Evolutionary conservation across 495 filamentous ascomycete genomes (phyloP).

Genomic region (Trichocladium uniseriatum): DNA sequence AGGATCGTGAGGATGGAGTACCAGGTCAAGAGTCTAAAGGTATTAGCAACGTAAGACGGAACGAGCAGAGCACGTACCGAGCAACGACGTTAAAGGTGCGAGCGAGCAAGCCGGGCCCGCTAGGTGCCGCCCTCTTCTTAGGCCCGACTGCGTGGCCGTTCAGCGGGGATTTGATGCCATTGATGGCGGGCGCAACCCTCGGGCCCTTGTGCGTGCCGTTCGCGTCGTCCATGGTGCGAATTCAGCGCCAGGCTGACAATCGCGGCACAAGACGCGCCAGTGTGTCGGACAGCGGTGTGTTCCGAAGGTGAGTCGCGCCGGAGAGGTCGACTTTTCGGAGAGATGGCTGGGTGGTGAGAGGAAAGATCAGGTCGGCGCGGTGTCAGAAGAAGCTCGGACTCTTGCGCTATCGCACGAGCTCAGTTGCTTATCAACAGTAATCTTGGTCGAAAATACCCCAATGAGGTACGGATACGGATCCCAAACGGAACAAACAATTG

Average conservation of each 20-base stretch:
- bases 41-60: slow-evolving; percentile 1
- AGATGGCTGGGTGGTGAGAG: too few species aligned
- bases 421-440: too few species aligned
- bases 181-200: slow-evolving; percentile 18
- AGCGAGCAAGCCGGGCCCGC: slow-evolving; percentile 35
- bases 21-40: slow-evolving; percentile 67
- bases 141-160: slow-evolving; percentile 25
- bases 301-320: too few species aligned
- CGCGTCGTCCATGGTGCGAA: slow-evolving; percentile 22
- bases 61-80: slow-evolving; percentile 46
- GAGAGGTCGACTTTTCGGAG: too few species aligned
- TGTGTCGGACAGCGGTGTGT: not conserved
- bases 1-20: slow-evolving; percentile 70
- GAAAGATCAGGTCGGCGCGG: too few species aligned
- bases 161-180: slow-evolving; percentile 21
- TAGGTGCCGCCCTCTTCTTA: slow-evolving; percentile 13
- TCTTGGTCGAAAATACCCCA: too few species aligned
- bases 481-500: too few species aligned
- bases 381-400: too few species aligned
- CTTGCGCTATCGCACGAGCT: too few species aligned
- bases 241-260: slow-evolving; percentile 23
- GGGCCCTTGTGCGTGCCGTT: slow-evolving; percentile 28
- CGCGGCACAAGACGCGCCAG: not conserved
- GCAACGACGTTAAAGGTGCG: slow-evolving; percentile 48
- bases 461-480: too few species aligned